phyloP scores from a whole-genome alignment of 192 early-diverging fungal species.

The Diversispora eburnea region DNA sequence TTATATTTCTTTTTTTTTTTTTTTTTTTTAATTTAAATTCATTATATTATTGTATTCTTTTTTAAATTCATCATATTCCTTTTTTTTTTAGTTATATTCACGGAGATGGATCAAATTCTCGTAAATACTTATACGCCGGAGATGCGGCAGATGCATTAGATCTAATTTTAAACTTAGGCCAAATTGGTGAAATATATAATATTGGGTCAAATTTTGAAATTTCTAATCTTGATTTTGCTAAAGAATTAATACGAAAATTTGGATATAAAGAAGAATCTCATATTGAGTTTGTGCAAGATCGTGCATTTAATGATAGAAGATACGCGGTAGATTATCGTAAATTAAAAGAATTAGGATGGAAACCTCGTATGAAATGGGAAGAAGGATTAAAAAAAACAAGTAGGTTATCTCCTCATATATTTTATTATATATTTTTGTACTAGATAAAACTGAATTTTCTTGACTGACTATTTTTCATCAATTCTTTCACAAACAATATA shows the following conservation, averaged over 20 bases:
- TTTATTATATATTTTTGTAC: background rate
- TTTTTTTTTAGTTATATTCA: constrained; percentile 54
- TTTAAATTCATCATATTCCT: background rate
- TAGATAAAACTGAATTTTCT: background rate
- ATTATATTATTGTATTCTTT: background rate
- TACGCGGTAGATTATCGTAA: constrained; percentile 73
- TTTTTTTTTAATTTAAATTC: constrained; percentile 11
- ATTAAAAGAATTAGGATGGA: constrained; percentile 68
- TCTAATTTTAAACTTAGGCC: constrained; percentile 61
- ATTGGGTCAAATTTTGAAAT: constrained; percentile 70
- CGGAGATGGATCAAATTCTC: constrained; percentile 66
- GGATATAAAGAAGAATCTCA: constrained; percentile 38
- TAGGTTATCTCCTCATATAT: constrained; percentile 34
- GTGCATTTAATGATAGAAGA: constrained; percentile 72
- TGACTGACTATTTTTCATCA: background rate
- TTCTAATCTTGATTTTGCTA: constrained; percentile 63
- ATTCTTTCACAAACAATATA: background rate
- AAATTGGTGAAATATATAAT: constrained; percentile 74
- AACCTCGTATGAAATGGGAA: constrained; percentile 54
- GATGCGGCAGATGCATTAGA: constrained; percentile 70
- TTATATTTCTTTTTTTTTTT: constrained; percentile 11
- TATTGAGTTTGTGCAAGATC: constrained; percentile 69
- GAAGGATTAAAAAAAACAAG: constrained; percentile 65
- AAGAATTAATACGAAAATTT: constrained; percentile 52
- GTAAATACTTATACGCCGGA: constrained; percentile 71